Evolutionary conservation across 2,329 filamentous ascomycete genomes (phyloP), one percentile per base, ranked within the genome.

Genomic region (Domatiomyces globalis): DNA sequence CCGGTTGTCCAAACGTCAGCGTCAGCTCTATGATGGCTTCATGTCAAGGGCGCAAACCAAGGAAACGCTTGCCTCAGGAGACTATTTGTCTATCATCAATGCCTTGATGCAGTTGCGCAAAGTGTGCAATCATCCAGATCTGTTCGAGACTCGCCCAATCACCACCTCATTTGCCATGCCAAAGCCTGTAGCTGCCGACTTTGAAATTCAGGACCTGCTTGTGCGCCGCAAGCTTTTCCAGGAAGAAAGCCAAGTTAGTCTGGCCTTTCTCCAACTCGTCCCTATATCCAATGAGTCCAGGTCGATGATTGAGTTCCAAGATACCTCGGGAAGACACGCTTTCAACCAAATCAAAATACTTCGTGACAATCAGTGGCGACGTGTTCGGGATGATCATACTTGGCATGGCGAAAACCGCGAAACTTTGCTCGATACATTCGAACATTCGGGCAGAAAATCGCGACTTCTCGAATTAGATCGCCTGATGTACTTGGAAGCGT

Each of bases 11-110:
- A 95, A 96, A 66, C 83, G 92, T 20, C 92, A 98, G 65, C 81
- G 92, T 44, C 92, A 95, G 67, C 73, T 98, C 7, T 98, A 98
- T 63, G 92, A 98, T 68, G 90, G 90, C 1, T 98, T 96, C 67
- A 81, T 98, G 71, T 87, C 87, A 33, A 82, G 89, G 51, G 84
- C 84, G 2, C 87, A 95, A 61, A 96, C 92, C 0, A 83, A 87
- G 57, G 84, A 87, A 54, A 95, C 89, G 0, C 73, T 98, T 17
- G 80, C 87, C 2, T 94, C 87, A 1, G 92, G 92, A 25, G 98
- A 96, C 62, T 95, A 95, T 65, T 80, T 98, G 57, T 95, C 88
- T 17, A 95, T 98, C 65, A 96, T 96, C 69, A 95, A 95, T 65
- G 96, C 94, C 67, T 72, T 98, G 49, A 95, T 98, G 88, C 92